Evolutionary conservation across 2,329 filamentous ascomycete species (phyloP).

Genomic region (Aschersonia sp.): DNA sequence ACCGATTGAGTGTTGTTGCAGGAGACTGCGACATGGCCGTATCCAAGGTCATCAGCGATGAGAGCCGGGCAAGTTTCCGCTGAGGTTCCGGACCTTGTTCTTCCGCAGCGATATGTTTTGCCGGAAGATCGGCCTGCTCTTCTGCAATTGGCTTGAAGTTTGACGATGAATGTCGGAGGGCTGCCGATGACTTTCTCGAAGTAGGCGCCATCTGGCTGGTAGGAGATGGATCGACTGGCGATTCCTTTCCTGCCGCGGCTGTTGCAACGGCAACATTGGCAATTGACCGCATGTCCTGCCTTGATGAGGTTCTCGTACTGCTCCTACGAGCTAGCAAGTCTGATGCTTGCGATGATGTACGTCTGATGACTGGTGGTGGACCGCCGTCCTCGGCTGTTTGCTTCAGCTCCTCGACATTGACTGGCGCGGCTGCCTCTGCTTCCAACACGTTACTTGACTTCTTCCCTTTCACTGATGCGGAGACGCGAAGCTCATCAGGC

Average conservation of each 20-base stretch:
- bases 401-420: slow-evolving; percentile 50
- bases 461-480: slow-evolving; percentile 10
- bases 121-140: slow-evolving; percentile 14
- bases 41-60: slow-evolving; percentile 9
- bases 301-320: slow-evolving; percentile 6
- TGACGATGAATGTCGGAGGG: slow-evolving; percentile 3
- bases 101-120: slow-evolving; percentile 5
- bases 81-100: slow-evolving; percentile 3
- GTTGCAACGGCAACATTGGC: slow-evolving; percentile 1
- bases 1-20: slow-evolving; percentile 4
- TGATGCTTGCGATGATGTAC: slow-evolving; percentile 15
- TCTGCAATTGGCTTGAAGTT: slow-evolving; percentile 28
- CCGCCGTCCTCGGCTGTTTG: slow-evolving; percentile 43
- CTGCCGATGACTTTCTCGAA: slow-evolving; percentile 13
- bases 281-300: slow-evolving; percentile 10
- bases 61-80: slow-evolving; percentile 6
- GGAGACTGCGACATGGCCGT: slow-evolving; percentile 5
- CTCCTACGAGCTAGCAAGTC: slow-evolving; percentile 7
- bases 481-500: slow-evolving; percentile 42
- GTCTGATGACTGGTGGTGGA: slow-evolving; percentile 15
- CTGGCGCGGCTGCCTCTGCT: slow-evolving; percentile 37
- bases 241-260: not conserved
- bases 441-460: slow-evolving; percentile 14
- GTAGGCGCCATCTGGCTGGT: not conserved
- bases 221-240: slow-evolving; percentile 1